A percentile compares a stretch with the other conserved stretches of the same genome.
Conservation (phyloP, 306 rosid genomes). For the cucumber (Cucumis sativus) region DNA sequence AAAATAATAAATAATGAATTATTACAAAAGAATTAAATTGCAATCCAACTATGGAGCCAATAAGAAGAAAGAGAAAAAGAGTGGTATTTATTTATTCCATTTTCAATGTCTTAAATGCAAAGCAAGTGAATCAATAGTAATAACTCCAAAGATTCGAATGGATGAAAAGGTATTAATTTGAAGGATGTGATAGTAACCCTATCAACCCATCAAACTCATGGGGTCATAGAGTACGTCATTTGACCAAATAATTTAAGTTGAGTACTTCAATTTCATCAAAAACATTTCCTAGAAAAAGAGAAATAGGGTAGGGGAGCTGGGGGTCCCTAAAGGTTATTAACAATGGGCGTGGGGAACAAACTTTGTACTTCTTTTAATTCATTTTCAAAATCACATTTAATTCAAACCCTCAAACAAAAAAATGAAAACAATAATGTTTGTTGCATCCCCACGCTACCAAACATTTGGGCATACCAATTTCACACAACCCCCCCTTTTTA, state of each 20-base stretch:
- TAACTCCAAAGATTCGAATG: background rate
- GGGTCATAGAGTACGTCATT: background rate
- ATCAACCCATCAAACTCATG: background rate
- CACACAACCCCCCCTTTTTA: background rate
- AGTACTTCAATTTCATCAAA: background rate
- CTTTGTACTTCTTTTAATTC: slow-evolving; percentile 16
- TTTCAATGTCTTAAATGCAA: background rate
- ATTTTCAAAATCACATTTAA: too few species aligned
- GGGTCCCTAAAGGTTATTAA: background rate
- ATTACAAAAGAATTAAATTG: too few species aligned
- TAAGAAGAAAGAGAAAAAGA: too few species aligned
- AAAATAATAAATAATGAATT: too few species aligned
- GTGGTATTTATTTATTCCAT: background rate
- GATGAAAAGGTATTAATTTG: background rate
- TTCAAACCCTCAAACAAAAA: background rate
- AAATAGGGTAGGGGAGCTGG: background rate
- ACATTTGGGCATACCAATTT: background rate
- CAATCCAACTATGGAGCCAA: too few species aligned
- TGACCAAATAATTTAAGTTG: background rate
- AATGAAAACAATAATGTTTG: slow-evolving; percentile 31
- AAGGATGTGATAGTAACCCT: background rate
- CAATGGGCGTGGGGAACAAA: slow-evolving; percentile 25
- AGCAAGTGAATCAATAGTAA: background rate
- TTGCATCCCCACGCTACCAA: slow-evolving; percentile 40
- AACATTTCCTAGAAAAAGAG: background rate